Conservation (phyloP, 1,284 basidiomycete species). For the Blastosporella zonata region DNA sequence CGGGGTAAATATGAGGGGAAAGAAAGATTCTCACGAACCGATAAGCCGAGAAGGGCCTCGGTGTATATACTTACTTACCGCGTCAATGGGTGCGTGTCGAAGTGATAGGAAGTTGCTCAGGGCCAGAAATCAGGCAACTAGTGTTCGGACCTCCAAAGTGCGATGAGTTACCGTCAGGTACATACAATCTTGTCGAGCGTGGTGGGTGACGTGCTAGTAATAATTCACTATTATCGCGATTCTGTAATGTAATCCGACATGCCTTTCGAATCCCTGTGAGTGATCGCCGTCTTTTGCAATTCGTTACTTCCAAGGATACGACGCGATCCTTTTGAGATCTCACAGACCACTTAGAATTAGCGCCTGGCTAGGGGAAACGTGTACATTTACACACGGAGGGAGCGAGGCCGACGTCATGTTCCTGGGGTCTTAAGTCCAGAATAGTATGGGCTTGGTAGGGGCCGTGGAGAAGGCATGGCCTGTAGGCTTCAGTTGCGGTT, state of each 20-base stretch:
- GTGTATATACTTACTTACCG: too few relatives aligned
- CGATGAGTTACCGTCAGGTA: background rate
- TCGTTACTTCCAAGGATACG: background rate
- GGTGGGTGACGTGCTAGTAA: too few relatives aligned
- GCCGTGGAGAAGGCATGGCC: too few relatives aligned
- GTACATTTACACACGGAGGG: too few relatives aligned
- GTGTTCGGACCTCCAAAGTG: slow-evolving; percentile 4
- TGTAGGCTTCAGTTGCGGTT: too few relatives aligned
- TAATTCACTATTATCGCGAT: too few relatives aligned
- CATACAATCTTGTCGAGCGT: background rate
- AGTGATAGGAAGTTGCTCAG: slow-evolving; percentile 7
- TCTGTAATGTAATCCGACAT: too few relatives aligned
- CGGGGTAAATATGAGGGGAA: slow-evolving; percentile 5
- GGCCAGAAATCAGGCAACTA: slow-evolving; percentile 6
- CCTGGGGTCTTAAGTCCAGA: too few relatives aligned
- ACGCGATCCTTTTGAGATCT: background rate
- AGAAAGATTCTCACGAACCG: slow-evolving; percentile 10
- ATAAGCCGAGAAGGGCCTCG: slow-evolving; percentile 8
- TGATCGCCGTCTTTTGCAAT: background rate
- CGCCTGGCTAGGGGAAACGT: too few relatives aligned
- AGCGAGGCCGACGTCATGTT: too few relatives aligned
- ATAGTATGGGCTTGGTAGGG: too few relatives aligned
- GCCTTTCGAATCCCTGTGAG: too few relatives aligned
- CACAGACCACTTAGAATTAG: background rate
- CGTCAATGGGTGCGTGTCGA: slow-evolving; percentile 1